Evolutionary conservation across 1,139 yeast genomes (phyloP).

Genomic region (Zygoascus hellenicus): DNA sequence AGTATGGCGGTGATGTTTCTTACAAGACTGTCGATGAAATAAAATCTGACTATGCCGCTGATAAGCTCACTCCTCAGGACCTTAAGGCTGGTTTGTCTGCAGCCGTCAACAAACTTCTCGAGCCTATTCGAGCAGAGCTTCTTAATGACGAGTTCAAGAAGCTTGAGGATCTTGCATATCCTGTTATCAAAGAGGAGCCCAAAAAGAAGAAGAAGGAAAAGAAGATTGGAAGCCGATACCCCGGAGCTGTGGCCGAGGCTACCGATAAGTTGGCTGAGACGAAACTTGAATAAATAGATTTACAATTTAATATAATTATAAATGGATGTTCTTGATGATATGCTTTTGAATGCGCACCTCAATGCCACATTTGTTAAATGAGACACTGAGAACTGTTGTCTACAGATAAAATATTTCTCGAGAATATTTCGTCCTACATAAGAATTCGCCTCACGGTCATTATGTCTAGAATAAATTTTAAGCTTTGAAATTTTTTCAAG

Average conservation of each 20-base stretch:
- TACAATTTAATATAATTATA: neutral
- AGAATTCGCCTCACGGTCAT: too few relatives aligned
- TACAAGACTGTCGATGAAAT: conserved; percentile 65
- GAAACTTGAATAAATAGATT: neutral
- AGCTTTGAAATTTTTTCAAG: neutral
- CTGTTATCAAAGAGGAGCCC: conserved; percentile 56
- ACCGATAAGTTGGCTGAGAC: conserved; percentile 28
- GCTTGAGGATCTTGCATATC: conserved; percentile 76
- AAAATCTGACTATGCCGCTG: conserved; percentile 63
- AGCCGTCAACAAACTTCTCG: conserved; percentile 70
- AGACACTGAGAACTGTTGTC: too few relatives aligned
- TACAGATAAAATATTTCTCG: too few relatives aligned
- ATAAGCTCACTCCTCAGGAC: conserved; percentile 84
- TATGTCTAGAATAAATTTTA: too few relatives aligned
- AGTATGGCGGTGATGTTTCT: conserved; percentile 88
- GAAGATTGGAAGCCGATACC: conserved; percentile 81
- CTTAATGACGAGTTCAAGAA: conserved; percentile 67
- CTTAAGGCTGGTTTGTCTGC: conserved; percentile 88
- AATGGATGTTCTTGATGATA: neutral
- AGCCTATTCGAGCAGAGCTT: conserved; percentile 75
- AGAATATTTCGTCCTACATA: too few relatives aligned
- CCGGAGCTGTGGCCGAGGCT: conserved; percentile 47
- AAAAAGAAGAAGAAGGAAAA: conserved; percentile 70
- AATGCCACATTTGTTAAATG: too few relatives aligned
- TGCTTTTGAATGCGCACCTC: neutral